These are phyloP conservation scores for Phytophthora foliorum DNA, from an alignment of 352 stramenopile genomes.

Conservation along the genomic window DNA sequence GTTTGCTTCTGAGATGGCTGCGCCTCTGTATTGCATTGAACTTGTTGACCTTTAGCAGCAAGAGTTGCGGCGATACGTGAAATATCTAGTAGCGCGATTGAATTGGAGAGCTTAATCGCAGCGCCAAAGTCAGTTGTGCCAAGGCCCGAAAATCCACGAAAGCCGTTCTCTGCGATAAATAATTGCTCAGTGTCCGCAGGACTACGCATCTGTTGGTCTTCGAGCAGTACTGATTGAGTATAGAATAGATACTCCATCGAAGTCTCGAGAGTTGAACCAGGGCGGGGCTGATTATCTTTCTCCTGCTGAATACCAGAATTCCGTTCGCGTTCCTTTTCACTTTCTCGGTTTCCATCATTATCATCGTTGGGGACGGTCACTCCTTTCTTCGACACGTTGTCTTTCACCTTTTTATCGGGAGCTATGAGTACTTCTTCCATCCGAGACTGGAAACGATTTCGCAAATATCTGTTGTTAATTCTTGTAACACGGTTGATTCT, in stretches of 20 bases:
- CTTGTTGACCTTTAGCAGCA: conserved; percentile 31
- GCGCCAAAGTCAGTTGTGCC: conserved; percentile 56
- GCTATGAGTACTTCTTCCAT: conserved; percentile 82
- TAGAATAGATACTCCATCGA: conserved; percentile 90
- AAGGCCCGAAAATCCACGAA: conserved; percentile 65
- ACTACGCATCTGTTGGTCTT: conserved; percentile 43
- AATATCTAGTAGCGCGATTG: conserved; percentile 66
- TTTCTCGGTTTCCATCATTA: conserved; percentile 8
- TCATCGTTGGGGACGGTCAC: conserved; percentile 63
- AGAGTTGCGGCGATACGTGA: conserved; percentile 36
- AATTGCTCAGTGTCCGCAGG: conserved; percentile 62
- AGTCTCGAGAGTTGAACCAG: conserved; percentile 53
- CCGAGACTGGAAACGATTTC: conserved; percentile 86
- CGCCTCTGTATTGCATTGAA: neutral
- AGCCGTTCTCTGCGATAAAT: conserved; percentile 73
- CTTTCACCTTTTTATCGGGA: conserved; percentile 70
- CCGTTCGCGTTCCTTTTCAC: conserved; percentile 7
- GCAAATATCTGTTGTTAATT: conserved; percentile 91
- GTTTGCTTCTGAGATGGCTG: conserved; percentile 8
- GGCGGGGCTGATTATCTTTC: conserved; percentile 22
- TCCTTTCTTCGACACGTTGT: conserved; percentile 86
- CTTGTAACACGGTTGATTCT: conserved; percentile 85
- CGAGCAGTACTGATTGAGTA: conserved; percentile 54
- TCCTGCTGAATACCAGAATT: conserved; percentile 9
- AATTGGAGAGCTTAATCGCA: conserved; percentile 83